phyloP scores from a whole-genome alignment of 2,329 filamentous ascomycete species.

The Chaetomiaceae sp. region DNA sequence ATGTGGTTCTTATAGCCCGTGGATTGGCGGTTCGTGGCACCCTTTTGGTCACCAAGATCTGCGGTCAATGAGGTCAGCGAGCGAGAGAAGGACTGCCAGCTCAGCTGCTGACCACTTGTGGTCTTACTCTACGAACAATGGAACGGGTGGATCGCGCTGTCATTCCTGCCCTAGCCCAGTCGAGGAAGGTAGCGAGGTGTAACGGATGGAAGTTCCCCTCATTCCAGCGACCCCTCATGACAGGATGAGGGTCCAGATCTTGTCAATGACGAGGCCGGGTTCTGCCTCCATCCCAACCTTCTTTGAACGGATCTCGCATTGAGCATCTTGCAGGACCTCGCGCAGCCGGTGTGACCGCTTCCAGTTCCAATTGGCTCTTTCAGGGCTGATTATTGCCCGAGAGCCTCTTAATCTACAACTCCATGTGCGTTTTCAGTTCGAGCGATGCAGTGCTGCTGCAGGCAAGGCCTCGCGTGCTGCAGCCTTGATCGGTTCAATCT shows the following conservation, averaged over 20 bases:
- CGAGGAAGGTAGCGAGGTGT: constrained; percentile 6
- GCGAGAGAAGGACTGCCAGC: not conserved
- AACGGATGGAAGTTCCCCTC: not conserved
- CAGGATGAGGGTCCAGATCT: not conserved
- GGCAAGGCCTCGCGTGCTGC: not conserved
- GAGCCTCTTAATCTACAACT: not conserved
- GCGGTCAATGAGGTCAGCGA: not conserved
- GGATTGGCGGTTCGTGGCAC: not conserved
- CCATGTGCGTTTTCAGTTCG: not conserved
- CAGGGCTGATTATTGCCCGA: not conserved
- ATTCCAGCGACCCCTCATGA: constrained; percentile 3
- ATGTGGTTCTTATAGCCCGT: not conserved
- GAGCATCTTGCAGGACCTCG: not conserved
- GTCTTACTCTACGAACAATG: constrained; percentile 2
- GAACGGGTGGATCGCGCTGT: not conserved
- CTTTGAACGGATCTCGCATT: not conserved
- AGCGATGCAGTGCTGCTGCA: constrained; percentile 4
- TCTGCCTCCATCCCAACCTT: not conserved
- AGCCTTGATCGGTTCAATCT: constrained; percentile 8
- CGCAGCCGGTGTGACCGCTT: constrained; percentile 15
- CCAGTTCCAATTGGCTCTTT: constrained; percentile 14
- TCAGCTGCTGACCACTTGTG: not conserved
- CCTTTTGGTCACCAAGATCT: not conserved
- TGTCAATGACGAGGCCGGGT: not conserved
- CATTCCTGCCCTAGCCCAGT: constrained; percentile 5